Evolutionary conservation across 257 asterid genomes (phyloP), one percentile per base, ranked within the genome.

Genomic region (Handroanthus guayacan): DNA sequence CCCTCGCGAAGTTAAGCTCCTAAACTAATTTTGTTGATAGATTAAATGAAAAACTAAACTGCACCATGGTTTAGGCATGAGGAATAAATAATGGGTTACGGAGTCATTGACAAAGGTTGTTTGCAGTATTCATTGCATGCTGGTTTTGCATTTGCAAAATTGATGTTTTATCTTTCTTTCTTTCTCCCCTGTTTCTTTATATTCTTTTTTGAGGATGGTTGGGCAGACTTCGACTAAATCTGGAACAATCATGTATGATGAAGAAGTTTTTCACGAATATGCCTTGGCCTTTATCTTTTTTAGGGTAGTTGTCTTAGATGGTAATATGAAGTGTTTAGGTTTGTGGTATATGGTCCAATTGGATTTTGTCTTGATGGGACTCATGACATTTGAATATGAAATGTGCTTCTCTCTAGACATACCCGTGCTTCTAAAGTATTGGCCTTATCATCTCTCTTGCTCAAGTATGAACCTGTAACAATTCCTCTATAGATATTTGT

Each of bases 51-150:
- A 66, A 66, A 20, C 47, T 48, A 63, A 25, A 37, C 43, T 48
- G 55, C 39, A 62, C 67, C 64, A 41, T 63, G 65, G 47, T 45
- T 66, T 41, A 39, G 71, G 67, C 51, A 79, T 62, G 18, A 43
- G 43, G 60, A 31, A 10, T 39, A 58, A 61, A 5, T 58, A 62
- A 25, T 51, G 38, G 67, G 41, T 17, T 76, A 45, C 45, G 41
- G 58, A 10, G 17, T 71, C 52, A 58, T 51, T 74, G 62, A 50
- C 50, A 34, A 52, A 43, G 17, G 41, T 60, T 44, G 45, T 43
- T 75, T 54, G 52, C 18, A 45, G 54, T 68, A 50, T 38, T 37
- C 47, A 41, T 52, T 69, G 9, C 61, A 17, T 37, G 71, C 47
- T n/a, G 7, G 39, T 58, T 47, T 73, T 72, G 48, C 45, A 10